Evolutionary conservation across 2,329 filamentous ascomycete genomes (phyloP).

Genomic region (Neopestalotiopsis sp.): DNA sequence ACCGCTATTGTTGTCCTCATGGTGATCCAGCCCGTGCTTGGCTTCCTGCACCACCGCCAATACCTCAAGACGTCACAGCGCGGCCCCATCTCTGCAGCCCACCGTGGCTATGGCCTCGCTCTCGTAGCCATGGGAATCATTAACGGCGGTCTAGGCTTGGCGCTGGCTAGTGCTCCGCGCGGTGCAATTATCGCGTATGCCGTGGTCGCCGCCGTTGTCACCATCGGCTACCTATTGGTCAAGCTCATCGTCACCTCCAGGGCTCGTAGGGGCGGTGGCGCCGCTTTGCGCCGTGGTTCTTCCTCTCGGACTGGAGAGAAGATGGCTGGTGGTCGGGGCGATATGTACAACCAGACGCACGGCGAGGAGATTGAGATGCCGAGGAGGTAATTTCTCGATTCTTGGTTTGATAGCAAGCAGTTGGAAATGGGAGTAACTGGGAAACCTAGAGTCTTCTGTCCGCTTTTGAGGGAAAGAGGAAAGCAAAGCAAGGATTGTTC

Average conservation of each 20-base stretch:
- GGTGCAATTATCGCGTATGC: constrained; percentile 58
- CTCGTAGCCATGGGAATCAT: constrained; percentile 64
- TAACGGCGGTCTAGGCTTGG: constrained; percentile 67
- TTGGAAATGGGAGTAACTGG: no score
- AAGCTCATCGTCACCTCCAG: constrained; percentile 26
- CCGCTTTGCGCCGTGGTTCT: background rate
- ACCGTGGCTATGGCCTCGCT: constrained; percentile 67
- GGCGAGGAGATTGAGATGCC: constrained; percentile 12
- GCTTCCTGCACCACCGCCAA: constrained; percentile 60
- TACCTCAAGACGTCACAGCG: constrained; percentile 54
- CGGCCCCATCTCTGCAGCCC: constrained; percentile 56
- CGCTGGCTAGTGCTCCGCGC: constrained; percentile 47
- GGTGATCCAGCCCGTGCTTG: constrained; percentile 62
- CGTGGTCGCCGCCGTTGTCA: constrained; percentile 57
- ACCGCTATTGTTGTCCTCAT: constrained; percentile 59
- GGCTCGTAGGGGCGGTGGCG: background rate
- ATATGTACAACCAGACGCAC: background rate
- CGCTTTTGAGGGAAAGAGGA: background rate
- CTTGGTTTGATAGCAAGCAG: no score
- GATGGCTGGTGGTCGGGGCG: background rate
- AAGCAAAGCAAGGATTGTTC: background rate
- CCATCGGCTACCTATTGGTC: constrained; percentile 47
- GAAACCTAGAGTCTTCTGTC: background rate
- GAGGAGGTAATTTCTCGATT: background rate
- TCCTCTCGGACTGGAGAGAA: background rate